A percentile compares a stretch with the other conserved stretches of the same genome.
phyloP scores from a whole-genome alignment of 257 asterid genomes.

The Salvia splendens region DNA sequence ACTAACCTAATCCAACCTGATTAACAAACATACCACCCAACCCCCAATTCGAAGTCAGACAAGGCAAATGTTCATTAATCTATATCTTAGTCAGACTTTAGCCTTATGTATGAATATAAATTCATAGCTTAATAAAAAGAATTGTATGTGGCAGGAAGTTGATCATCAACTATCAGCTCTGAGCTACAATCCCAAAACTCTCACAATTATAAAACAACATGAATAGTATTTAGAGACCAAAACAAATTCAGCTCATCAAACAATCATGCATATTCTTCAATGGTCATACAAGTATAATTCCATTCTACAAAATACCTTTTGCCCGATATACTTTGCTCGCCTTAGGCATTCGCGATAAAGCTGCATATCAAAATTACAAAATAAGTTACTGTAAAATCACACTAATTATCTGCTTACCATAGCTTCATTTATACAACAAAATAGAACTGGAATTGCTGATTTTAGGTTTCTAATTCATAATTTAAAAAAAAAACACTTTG shows the following conservation, averaged over 20 bases:
- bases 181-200: background rate
- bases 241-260: slow-evolving; percentile 19
- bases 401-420: background rate
- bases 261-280: background rate
- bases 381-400: background rate
- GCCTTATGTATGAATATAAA: background rate
- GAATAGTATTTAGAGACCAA: background rate
- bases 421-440: background rate
- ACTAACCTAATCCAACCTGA: slow-evolving; percentile 23
- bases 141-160: slow-evolving; percentile 2
- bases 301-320: slow-evolving; percentile 51
- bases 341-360: slow-evolving; percentile 90
- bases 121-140: background rate
- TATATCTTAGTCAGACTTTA: background rate
- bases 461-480: slow-evolving; percentile 12
- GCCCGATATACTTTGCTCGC: slow-evolving; percentile 87
- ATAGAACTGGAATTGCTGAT: background rate
- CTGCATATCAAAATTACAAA: slow-evolving; percentile 44
- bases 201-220: background rate
- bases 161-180: slow-evolving; percentile 16
- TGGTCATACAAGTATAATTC: background rate
- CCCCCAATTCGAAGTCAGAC: background rate
- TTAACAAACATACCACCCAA: slow-evolving; percentile 11
- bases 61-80: slow-evolving; percentile 11
- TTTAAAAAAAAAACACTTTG: background rate